Evolutionary conservation across 1,284 basidiomycete genomes (phyloP), one percentile per base, ranked within the genome.

Genomic region (Vanrija sp.): DNA sequence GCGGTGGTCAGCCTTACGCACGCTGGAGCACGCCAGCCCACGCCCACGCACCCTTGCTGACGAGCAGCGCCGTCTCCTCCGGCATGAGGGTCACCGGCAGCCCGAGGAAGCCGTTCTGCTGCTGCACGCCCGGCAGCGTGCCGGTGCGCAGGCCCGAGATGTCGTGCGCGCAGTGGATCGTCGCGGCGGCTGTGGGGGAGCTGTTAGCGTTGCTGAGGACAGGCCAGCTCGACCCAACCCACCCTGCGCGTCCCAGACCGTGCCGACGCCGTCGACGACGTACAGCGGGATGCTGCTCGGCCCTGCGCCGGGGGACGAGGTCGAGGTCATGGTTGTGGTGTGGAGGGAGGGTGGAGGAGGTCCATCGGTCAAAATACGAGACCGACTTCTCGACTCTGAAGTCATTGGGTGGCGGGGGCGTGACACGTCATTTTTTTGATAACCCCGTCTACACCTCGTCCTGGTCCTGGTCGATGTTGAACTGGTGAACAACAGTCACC

Each of bases 21-120:
- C n/a, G n/a, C n/a, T n/a, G n/a, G n/a, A n/a, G n/a, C n/a, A n/a
- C n/a, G n/a, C n/a, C n/a, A n/a, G n/a, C n/a, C n/a, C n/a, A n/a
- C n/a, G n/a, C n/a, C n/a, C n/a, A n/a, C n/a, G n/a, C 54, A 89
- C 91, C 84, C 63, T 88, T 86, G 57, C 88, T 82, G 4, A 98
- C 83, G 3, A 98, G 83, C 25, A 92, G 80, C 3, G 89, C 89
- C 3, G 89, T 91, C 73, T 98, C 96, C 72, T 99, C 96, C 0
- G 90, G 88, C 75, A 93, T 83, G 1, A 98, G 79, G 18, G 91
- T 80, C 3, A 97, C 79, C 1, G 96, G 96, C 16, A 92, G 77
- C 14, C 96, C 96, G 16, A 98, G 81, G 71, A 98, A 98, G 1
- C 91, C 85, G 76, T 99, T 99, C 77, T 99, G 96, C 71, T 98